Evolutionary conservation across 2,329 filamentous ascomycete genomes (phyloP).

Genomic region (Pseudogymnoascus sp.): DNA sequence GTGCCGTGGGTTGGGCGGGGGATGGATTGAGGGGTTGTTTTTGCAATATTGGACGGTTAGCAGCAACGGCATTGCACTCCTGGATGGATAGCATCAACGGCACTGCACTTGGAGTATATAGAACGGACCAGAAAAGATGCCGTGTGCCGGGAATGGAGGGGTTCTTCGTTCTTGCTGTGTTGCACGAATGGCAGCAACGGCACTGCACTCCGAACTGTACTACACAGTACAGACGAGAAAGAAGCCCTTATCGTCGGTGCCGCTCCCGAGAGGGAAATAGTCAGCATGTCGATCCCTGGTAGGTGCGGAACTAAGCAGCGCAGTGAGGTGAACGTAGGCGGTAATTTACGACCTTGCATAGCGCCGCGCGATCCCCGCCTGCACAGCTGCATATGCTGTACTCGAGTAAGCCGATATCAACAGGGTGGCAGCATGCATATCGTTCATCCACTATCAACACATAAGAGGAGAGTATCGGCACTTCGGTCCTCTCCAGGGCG

Average conservation of each 20-base stretch:
- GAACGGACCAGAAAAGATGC: too few species aligned
- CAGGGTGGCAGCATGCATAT: not conserved
- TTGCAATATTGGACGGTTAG: not conserved
- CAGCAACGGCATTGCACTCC: too few species aligned
- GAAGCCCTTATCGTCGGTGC: not conserved
- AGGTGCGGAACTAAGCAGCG: not conserved
- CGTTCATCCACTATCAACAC: too few species aligned
- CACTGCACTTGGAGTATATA: too few species aligned
- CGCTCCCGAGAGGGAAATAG: not conserved
- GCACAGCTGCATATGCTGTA: too few species aligned
- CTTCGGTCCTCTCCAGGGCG: not conserved
- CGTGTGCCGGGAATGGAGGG: too few species aligned
- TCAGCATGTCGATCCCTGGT: not conserved
- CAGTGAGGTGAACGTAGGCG: not conserved
- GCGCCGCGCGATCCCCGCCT: not conserved
- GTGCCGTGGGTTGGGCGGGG: not conserved
- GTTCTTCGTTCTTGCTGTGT: too few species aligned
- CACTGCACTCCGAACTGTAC: too few species aligned
- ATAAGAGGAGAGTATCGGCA: not conserved
- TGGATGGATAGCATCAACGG: too few species aligned
- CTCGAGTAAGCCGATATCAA: not conserved
- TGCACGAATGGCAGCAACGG: too few species aligned
- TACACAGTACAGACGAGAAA: not conserved
- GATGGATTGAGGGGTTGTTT: not conserved
- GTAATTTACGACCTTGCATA: not conserved